Base-by-base conservation (phyloP, 495 filamentous ascomycete species). In the Astrothelium macrocarpum region DNA sequence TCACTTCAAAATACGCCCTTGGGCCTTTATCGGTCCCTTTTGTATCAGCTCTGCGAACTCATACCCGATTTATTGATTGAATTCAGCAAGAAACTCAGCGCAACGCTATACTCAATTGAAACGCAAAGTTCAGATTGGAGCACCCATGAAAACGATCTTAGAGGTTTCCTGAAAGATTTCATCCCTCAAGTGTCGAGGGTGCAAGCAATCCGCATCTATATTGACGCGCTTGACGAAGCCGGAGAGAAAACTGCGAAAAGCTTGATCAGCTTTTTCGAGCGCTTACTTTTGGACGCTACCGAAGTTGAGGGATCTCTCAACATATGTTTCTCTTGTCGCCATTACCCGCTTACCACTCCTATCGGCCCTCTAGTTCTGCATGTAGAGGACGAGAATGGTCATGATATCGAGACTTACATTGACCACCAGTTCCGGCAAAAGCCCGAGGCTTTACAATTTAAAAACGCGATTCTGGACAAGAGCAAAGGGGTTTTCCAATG, bases 141-240 rank as follows among this genome's bases (percentile, higher is more conserved):
- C 23, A 66, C 31, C 23, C 18, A 67, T 20, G 62, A 36, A 61
- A 29, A 10, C 2, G 58, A 64, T 9, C 45, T 64, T 12, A 59
- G 42, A 29, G 16, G 28, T 0, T 29, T 62, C 34, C 42, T 59
- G 12, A 53, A 59, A 43, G 23, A 43, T 32, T 64, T 16, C 59
- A 23, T 73, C 2, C 49, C 25, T 26, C 49, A 16, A 12, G 9
- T 11, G 28, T 63, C 14, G 2, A 32, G 14, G 9, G 45, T 39
- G 36, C 32, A n/a, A 60, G 16, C 10, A 42, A 64, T 72, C 20
- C 64, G 53, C 3, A 65, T 73, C 43, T 73, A 76, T 39, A 66
- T 78, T 56, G 77, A 78, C 68, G 77, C 75, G n/a, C 69, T 78
- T 12, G 77, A 78, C 65, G 77, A 78, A 63, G 74, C 76, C 53